Percentiles rank a stretch among this genome's conserved stretches.
These are phyloP conservation scores for Sporobolomyces roseus DNA, from an alignment of 768 basidiomycete genomes.

Conservation along the genomic window DNA sequence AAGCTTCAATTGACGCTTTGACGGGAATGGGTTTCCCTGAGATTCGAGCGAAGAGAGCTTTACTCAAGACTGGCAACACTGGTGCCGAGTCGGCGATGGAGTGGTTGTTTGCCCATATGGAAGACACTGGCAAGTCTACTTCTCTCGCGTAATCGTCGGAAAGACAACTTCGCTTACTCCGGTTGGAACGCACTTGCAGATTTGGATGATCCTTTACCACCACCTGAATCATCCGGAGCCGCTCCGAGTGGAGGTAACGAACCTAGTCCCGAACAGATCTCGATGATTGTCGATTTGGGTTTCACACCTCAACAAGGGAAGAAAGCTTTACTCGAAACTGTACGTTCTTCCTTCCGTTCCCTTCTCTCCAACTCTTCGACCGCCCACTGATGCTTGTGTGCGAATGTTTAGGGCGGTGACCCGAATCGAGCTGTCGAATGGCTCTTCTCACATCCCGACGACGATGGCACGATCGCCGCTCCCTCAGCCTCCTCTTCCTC, in stretches of 20 bases:
- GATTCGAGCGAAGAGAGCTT: constrained; percentile 79
- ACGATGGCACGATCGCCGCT: constrained; percentile 61
- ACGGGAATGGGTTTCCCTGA: constrained; percentile 87
- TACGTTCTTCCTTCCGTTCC: constrained; percentile 51
- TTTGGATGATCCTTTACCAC: constrained; percentile 68
- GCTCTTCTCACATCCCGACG: constrained; percentile 91
- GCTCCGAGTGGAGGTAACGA: constrained; percentile 52
- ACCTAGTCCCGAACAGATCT: constrained; percentile 66
- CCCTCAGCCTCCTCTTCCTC: constrained; percentile 42
- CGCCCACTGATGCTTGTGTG: too few relatives aligned
- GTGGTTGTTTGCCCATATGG: constrained; percentile 93
- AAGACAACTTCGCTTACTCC: too few relatives aligned
- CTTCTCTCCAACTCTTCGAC: neutral
- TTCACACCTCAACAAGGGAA: constrained; percentile 75
- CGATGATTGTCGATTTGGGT: constrained; percentile 82
- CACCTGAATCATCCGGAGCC: constrained; percentile 44
- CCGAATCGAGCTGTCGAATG: constrained; percentile 87
- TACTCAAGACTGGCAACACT: constrained; percentile 77
- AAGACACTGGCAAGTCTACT: constrained; percentile 68
- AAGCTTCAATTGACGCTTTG: constrained; percentile 67
- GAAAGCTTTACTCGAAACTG: constrained; percentile 83
- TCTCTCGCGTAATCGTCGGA: too few relatives aligned
- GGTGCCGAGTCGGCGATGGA: constrained; percentile 79
- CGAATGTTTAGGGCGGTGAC: constrained; percentile 65
- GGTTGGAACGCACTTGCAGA: constrained; percentile 53